Evolutionary conservation across 2,329 filamentous ascomycete genomes (phyloP), one percentile per base, ranked within the genome.

Genomic region (Diaporthe citriasiana): DNA sequence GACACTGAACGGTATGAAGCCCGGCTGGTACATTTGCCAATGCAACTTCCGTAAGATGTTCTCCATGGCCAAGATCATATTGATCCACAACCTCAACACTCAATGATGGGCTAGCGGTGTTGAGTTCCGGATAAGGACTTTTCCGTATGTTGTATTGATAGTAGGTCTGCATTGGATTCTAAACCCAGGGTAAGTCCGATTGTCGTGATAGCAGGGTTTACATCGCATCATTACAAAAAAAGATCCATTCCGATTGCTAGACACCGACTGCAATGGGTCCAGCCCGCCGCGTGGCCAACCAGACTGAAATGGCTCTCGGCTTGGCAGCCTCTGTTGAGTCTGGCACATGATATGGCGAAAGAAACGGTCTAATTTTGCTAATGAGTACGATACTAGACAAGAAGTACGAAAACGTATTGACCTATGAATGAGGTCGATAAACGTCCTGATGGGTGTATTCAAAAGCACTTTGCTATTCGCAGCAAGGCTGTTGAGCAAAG

Each of bases 1-100:
- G 38, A 88, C 89, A 81, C 90, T 88, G 78, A 87, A 88, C 4
- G 88, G 87, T 10, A 87, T 83, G 78, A 81, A n/a, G n/a, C n/a
- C n/a, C n/a, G n/a, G n/a, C n/a, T n/a, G n/a, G n/a, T n/a, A n/a
- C n/a, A n/a, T n/a, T n/a, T n/a, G n/a, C n/a, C n/a, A n/a, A n/a
- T n/a, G 51, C 51, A 17, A 27, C 17, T 7, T 22, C 12, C n/a
- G n/a, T n/a, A n/a, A n/a, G n/a, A 25, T 2, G 4, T 40, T 40
- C 35, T 59, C 56, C 56, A 45, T 22, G 38, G 38, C 35, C 57
- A 60, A 42, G 38, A 45, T 30, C n/a, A 4, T 3, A 45, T 25
- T 25, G 6, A 22, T 45, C 57, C 57, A 60, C 25, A 30, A 19
- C 15, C 12, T 60, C 12, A 45, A 9, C 15, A 42, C 9, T 60